A percentile compares a stretch with the other conserved stretches of the same genome.
Evolutionary conservation across 2,329 filamentous ascomycete genomes (phyloP).

Genomic region (Epichloe coenophiala): DNA sequence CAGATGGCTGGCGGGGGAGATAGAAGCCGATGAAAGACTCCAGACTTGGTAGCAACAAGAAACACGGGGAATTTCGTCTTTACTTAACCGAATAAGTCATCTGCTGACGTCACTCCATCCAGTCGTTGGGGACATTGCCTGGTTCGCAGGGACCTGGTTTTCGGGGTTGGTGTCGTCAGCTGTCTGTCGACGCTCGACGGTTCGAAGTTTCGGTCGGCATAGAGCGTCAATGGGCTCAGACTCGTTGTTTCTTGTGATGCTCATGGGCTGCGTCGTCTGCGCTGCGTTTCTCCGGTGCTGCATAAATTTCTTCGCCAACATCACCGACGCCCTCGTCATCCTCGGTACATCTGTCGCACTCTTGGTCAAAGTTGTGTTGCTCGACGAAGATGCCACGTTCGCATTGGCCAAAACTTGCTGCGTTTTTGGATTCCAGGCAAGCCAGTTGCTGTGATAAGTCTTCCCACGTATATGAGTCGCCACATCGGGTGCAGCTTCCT

Average conservation of each 20-base stretch:
- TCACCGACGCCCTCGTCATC: conserved; percentile 30
- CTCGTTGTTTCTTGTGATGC: conserved; percentile 18
- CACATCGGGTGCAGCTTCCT: conserved; percentile 30
- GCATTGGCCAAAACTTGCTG: conserved; percentile 31
- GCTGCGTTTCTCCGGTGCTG: conserved; percentile 7
- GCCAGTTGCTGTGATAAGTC: conserved; percentile 32
- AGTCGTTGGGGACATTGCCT: background rate
- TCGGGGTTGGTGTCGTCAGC: no score
- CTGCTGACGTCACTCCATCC: background rate
- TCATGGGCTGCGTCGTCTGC: conserved; percentile 9
- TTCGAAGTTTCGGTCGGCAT: no score
- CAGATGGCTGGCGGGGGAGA: no score
- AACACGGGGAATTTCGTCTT: background rate
- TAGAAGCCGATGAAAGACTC: no score
- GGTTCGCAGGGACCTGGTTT: no score
- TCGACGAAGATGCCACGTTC: conserved; percentile 25
- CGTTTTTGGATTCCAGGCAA: conserved; percentile 37
- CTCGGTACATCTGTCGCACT: conserved; percentile 30
- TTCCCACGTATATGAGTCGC: conserved; percentile 26
- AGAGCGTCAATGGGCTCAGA: conserved; percentile 9
- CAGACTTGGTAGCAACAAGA: background rate
- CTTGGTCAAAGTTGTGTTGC: conserved; percentile 33
- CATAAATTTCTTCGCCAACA: conserved; percentile 18
- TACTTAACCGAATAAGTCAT: background rate
- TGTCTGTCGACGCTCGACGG: no score